Evolutionary conservation across 2,329 filamentous ascomycete species (phyloP).

Genomic region (Knufia petricola): DNA sequence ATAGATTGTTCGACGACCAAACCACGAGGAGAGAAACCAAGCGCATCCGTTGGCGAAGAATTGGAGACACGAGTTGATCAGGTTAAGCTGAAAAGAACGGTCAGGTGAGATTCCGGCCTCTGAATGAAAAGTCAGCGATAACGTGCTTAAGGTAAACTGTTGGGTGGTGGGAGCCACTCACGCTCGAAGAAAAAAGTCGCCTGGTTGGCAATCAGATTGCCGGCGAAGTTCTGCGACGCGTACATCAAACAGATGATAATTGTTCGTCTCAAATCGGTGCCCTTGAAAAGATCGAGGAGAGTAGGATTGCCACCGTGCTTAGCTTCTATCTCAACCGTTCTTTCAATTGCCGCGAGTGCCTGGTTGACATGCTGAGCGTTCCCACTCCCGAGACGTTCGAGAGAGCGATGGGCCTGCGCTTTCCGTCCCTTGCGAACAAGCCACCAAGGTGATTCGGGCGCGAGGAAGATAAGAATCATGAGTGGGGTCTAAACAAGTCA

Average conservation of each 20-base stretch:
- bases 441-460: slow-evolving; percentile 48
- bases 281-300: slow-evolving; percentile 27
- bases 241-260: slow-evolving; percentile 28
- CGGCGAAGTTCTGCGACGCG: slow-evolving; percentile 39
- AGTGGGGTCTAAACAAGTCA: slow-evolving; percentile 38
- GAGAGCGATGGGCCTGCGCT: slow-evolving; percentile 37
- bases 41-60: slow-evolving; percentile 30
- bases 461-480: slow-evolving; percentile 42
- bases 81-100: slow-evolving; percentile 26
- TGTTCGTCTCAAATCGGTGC: slow-evolving; percentile 27
- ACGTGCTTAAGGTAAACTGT: background rate
- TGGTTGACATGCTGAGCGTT: slow-evolving; percentile 29
- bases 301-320: slow-evolving; percentile 23
- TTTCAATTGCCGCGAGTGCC: slow-evolving; percentile 28
- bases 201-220: slow-evolving; percentile 5
- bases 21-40: slow-evolving; percentile 30
- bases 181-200: slow-evolving; percentile 20
- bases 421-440: slow-evolving; percentile 40
- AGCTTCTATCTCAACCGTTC: slow-evolving; percentile 27
- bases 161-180: slow-evolving; percentile 13
- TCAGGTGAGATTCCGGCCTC: slow-evolving; percentile 25
- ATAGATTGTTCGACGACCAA: slow-evolving; percentile 24
- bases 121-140: slow-evolving; percentile 14
- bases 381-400: slow-evolving; percentile 42
- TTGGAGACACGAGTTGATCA: slow-evolving; percentile 26